Evolutionary conservation across 352 stramenopile genomes (phyloP), one percentile per base, ranked within the genome.

Genomic region (Phytophthora melonis): DNA sequence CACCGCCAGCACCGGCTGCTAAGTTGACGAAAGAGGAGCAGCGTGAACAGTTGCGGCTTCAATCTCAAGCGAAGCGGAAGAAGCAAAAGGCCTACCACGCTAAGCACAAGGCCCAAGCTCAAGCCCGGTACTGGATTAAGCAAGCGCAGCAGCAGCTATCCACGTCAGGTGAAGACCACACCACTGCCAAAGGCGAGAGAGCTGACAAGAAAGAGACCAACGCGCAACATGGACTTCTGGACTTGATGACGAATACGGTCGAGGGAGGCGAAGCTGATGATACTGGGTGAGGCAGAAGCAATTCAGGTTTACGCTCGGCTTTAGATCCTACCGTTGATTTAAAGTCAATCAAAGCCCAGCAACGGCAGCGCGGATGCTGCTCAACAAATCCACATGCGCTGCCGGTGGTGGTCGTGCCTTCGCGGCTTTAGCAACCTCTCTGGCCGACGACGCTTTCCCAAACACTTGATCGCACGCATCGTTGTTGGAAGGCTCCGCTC

Each of bases 361-460:
- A 16, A 88, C 81, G 3, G 81, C 77, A 34, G 81, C 81, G 11
- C 81, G 81, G 32, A 88, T 88, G 11, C 75, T 81, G 19, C 65
- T 72, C 16, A 88, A 43, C 21, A 84, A 43, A 39, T 88, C 77
- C 3, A 54, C 63, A 30, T 86, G 79, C 3, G 72, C 58, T 5
- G 79, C 21, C 5, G 52, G 62, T 13, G 67, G 43, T 25, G 57
- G 34, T 23, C 76, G 68, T 18, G 32, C 27, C 11, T 57, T 74
- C 14, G 55, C 27, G 16, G 32, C 8, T 56, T 66, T 66, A 41
- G 66, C 60, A 58, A 36, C 19, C 23, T 58, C 66, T 27, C 19
- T 39, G 13, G 58, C 75, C 3, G 19, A 62, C 3, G 43, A 36
- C 0, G 59, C 60, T 73, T 82, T 83, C 0, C 83, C 84, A 56